These are phyloP conservation scores for Sordaria brevicollis DNA, from an alignment of 495 filamentous ascomycete genomes.

Conservation along the genomic window DNA sequence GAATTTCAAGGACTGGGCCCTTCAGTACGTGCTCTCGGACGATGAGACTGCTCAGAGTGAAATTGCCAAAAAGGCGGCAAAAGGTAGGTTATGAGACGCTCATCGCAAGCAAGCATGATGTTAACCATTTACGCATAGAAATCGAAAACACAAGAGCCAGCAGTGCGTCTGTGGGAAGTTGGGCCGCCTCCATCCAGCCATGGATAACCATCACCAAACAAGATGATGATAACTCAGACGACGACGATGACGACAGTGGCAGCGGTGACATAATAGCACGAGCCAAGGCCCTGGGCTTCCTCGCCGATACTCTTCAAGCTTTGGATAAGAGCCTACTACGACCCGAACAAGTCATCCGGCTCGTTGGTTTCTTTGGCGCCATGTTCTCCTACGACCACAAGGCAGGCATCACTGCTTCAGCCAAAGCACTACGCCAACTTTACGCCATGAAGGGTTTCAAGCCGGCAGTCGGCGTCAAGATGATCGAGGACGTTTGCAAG, in stretches of 20 bases:
- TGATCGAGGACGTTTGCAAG: slow-evolving; percentile 31
- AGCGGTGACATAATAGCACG: slow-evolving; percentile 33
- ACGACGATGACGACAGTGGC: slow-evolving; percentile 11
- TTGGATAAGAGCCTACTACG: slow-evolving; percentile 28
- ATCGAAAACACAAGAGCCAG: slow-evolving; percentile 33
- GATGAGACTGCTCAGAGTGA: slow-evolving; percentile 22
- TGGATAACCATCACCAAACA: slow-evolving; percentile 30
- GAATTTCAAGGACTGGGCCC: slow-evolving; percentile 35
- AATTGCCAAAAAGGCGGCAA: slow-evolving; percentile 31
- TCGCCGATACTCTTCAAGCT: slow-evolving; percentile 32
- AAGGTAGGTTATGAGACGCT: slow-evolving; percentile 15
- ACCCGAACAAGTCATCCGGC: slow-evolving; percentile 30
- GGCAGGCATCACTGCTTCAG: slow-evolving; percentile 36
- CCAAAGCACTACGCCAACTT: slow-evolving; percentile 34
- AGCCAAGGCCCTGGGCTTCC: slow-evolving; percentile 35
- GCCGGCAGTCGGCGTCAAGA: slow-evolving; percentile 27
- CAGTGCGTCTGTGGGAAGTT: slow-evolving; percentile 33
- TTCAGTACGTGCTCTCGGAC: slow-evolving; percentile 39
- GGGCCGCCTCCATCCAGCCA: slow-evolving; percentile 37
- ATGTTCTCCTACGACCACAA: slow-evolving; percentile 42
- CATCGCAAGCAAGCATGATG: not conserved
- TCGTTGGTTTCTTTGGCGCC: slow-evolving; percentile 38
- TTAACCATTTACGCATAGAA: slow-evolving; percentile 12
- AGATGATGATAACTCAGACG: slow-evolving; percentile 8
- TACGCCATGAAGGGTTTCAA: slow-evolving; percentile 35